Evolutionary conservation across 2,329 filamentous ascomycete genomes (phyloP), one percentile per base, ranked within the genome.

Genomic region (Hymenoscyphus infarciens): DNA sequence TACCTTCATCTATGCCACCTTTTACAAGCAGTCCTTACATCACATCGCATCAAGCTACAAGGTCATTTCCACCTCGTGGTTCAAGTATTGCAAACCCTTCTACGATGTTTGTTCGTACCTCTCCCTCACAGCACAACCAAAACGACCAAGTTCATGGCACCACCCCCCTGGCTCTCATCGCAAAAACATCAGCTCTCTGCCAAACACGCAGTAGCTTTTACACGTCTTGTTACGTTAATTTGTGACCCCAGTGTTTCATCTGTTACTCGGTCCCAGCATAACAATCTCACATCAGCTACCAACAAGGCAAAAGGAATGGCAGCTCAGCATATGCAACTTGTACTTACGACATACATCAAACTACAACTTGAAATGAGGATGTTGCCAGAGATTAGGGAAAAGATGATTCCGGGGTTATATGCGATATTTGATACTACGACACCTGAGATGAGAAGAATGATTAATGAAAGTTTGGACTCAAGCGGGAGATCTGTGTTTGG

Each of bases 51-150:
- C 53, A 83, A 86, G 10, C 77, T 88, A 1, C 82, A 87, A 68
- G 85, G 84, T 1, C 85, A 86, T 65, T 84, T 85, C 68, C 85
- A 87, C 69, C 75, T 87, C 54, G 77, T 87, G 5, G 74, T 86
- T 56, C 74, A 79, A 39, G 75, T 79, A 2, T 75, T 88, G 63
- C 82, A 86, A 68, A 75, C 80, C 3, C 80, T 88, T n/a, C 78
- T 88, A 39, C 75, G 76, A 25, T 78, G 79, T 39, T 79, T 88
- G 19, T 76, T 87, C 38, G 69, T 75, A 1, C 74, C 78, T 11
- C 75, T 77, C 11, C 64, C 63, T 6, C 72, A 75, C 38, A 67
- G 66, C 27, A 70, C 61, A 10, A 62, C 62, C 13, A 65, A 63
- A 29, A 57, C 61, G 19, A 67, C 67, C n/a, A 71, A 74, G 31